Conservation (phyloP, 306 rosid genomes). For the Acacia crassicarpa region DNA sequence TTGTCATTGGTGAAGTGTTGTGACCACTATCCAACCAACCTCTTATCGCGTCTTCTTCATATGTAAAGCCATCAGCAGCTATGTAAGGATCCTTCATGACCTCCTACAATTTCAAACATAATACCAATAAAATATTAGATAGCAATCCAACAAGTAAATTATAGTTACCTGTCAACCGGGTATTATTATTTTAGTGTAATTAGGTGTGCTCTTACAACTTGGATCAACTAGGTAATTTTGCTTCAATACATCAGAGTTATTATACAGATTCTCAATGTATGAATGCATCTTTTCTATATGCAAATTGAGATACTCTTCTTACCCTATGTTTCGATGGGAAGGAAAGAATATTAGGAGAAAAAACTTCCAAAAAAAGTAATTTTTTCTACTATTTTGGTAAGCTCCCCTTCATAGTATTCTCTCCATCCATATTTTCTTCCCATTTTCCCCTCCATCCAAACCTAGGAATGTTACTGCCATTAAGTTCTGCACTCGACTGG, state of each 20-base stretch:
- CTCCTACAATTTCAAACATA: slow-evolving; percentile 66
- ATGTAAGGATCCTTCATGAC: slow-evolving; percentile 86
- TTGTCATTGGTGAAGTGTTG: slow-evolving; percentile 95
- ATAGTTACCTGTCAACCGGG: not conserved
- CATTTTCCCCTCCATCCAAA: too few species aligned
- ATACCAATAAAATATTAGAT: not conserved
- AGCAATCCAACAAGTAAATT: not conserved
- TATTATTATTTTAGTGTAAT: not conserved
- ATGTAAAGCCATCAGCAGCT: slow-evolving; percentile 97
- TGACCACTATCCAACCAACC: slow-evolving; percentile 94
- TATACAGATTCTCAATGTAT: not conserved
- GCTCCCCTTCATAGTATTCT: too few species aligned
- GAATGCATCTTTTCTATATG: not conserved
- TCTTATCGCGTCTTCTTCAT: slow-evolving; percentile 84
- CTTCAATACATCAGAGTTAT: not conserved
- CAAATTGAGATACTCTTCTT: not conserved
- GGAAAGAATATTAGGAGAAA: too few species aligned
- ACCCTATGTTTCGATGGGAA: too few species aligned
- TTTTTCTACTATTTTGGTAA: too few species aligned
- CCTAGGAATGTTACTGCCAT: not conserved
- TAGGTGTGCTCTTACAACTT: not conserved
- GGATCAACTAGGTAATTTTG: not conserved
- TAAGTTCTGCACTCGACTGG: not conserved
- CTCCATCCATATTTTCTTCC: too few species aligned
- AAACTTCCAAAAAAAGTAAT: too few species aligned